Evolutionary conservation across 352 stramenopile genomes (phyloP), one percentile per base, ranked within the genome.

Genomic region (Phytophthora constricta): DNA sequence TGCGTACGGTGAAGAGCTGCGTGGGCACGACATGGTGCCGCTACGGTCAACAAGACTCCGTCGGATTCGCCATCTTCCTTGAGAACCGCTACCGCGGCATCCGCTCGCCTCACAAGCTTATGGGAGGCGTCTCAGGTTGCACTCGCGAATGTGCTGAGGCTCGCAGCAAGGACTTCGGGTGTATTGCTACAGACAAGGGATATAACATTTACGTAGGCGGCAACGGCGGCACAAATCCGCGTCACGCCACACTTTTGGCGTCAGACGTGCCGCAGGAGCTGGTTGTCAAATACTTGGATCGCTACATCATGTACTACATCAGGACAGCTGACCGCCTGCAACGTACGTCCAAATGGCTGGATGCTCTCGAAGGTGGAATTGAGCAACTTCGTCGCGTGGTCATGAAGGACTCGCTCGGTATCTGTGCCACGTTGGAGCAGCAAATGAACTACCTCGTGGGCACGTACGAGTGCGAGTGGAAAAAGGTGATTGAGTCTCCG

Each of bases 401-500:
- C 27, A 96, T 98, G 64, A 71, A 97, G 58, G 92, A 98, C 67
- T 93, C 88, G 20, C 77, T 98, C 1, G 90, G 89, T 23, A 97
- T 98, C 57, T 91, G 77, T 34, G 87, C 79, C 11, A 92, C 64
- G 41, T 68, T 87, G 31, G 78, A 87, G 54, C 70, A 95, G 67
- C 89, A 96, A 41, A 98, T 98, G 91, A 76, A 80, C 51, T 78
- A 88, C 53, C 76, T 98, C 42, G 82, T 98, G n/a, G 79, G 96
- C 68, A 97, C 90, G 20, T 98, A 98, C 80, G 90, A 98, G 72
- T 96, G 96, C 67, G 93, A 98, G 74, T 98, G 92, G 92, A 93
- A 93, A 51, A 92, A 96, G 61, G 91, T 98, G 68, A 85, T 97
- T 45, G 87, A 96, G 64, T 82, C 93, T 26, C 91, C 91, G 0